Evolutionary conservation across 1,284 basidiomycete genomes (phyloP).

Genomic region (Sphagnurus paluster): DNA sequence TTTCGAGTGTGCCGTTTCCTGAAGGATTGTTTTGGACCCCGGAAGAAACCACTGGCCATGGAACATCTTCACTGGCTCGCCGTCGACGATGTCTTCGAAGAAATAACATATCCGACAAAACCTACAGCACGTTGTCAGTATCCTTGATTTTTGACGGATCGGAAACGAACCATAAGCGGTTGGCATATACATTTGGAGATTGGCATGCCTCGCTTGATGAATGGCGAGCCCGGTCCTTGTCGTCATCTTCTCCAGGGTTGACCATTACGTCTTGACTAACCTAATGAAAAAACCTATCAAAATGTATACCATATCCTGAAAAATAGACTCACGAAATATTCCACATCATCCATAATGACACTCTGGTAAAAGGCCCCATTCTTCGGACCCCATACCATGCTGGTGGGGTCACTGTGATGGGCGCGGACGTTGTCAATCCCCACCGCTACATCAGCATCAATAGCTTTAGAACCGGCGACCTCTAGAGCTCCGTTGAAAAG

Average conservation of each 20-base stretch:
- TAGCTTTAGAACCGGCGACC: slow-evolving; percentile 31
- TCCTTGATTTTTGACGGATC: slow-evolving; percentile 1
- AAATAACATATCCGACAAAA: slow-evolving; percentile 65
- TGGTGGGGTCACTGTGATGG: slow-evolving; percentile 46
- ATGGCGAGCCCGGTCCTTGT: slow-evolving; percentile 36
- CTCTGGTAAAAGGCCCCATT: slow-evolving; percentile 39
- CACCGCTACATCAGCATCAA: slow-evolving; percentile 25
- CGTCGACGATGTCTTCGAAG: slow-evolving; percentile 38
- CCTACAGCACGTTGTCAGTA: slow-evolving; percentile 36
- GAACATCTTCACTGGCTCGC: slow-evolving; percentile 41
- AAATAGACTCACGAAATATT: slow-evolving; percentile 46
- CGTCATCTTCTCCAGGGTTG: slow-evolving; percentile 46
- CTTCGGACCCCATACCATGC: slow-evolving; percentile 48
- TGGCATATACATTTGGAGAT: slow-evolving; percentile 47
- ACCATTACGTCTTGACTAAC: slow-evolving; percentile 63
- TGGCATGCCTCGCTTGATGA: slow-evolving; percentile 35
- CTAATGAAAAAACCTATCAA: slow-evolving; percentile 32
- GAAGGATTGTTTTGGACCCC: slow-evolving; percentile 62
- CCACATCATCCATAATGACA: slow-evolving; percentile 52
- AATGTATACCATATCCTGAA: neutral
- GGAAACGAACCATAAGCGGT: slow-evolving; percentile 50
- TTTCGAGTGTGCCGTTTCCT: slow-evolving; percentile 62
- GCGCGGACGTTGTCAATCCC: slow-evolving; percentile 28
- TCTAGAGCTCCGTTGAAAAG: slow-evolving; percentile 48
- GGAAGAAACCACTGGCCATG: slow-evolving; percentile 69